Conservation (phyloP, 2,329 filamentous ascomycete species). For the Trichoderma hamatum region DNA sequence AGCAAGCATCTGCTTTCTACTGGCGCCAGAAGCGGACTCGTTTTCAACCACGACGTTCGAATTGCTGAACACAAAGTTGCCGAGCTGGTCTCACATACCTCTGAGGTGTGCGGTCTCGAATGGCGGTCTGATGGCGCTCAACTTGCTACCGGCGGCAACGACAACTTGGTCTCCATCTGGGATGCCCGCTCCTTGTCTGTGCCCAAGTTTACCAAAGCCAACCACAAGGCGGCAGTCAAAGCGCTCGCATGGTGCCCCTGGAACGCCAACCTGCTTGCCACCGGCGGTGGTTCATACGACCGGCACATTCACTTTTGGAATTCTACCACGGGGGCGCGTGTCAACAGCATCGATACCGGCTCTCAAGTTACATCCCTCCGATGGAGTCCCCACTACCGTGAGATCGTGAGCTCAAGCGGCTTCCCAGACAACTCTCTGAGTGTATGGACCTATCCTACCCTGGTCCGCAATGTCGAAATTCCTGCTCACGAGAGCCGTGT, state of each 20-base stretch:
- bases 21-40: conserved; percentile 88
- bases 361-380: conserved; percentile 95
- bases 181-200: conserved; percentile 90
- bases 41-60: conserved; percentile 98
- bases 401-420: conserved; percentile 95
- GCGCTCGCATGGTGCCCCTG: conserved; percentile 98
- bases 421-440: conserved; percentile 99
- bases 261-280: conserved; percentile 96
- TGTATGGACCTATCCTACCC: conserved; percentile 98
- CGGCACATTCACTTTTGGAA: conserved; percentile 99
- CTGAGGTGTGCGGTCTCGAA: conserved; percentile 96
- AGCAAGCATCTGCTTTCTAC: conserved; percentile 98
- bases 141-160: conserved; percentile 95
- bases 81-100: conserved; percentile 94
- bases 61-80: conserved; percentile 97
- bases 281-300: conserved; percentile 94
- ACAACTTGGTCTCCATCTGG: conserved; percentile 99
- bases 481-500: conserved; percentile 96
- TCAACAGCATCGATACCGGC: conserved; percentile 98
- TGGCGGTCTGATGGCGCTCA: conserved; percentile 97
- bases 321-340: conserved; percentile 92
- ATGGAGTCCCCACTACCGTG: conserved; percentile 96
- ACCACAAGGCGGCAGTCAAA: conserved; percentile 98
- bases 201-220: conserved; percentile 99
- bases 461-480: conserved; percentile 97